Evolutionary conservation across 257 asterid species (phyloP), one percentile per base, ranked within the genome.

Genomic region (Penstemon davidsonii): DNA sequence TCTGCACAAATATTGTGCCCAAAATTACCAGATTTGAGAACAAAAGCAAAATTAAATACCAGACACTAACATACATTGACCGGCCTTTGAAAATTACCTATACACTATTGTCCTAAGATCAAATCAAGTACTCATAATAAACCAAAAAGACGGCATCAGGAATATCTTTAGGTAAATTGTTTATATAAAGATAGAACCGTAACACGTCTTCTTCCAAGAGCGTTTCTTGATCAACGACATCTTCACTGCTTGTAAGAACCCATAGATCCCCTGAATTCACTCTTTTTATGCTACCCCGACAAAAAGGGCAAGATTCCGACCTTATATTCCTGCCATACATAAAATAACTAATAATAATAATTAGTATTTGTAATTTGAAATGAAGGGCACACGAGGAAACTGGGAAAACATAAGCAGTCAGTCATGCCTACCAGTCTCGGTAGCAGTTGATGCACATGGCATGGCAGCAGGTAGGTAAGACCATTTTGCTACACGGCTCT

Each of bases 391-490:
- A 25, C 33, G 33, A 25, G 33, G 33, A 25, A 25, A 25, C 33
- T 25, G 2, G 33, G 33, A 25, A 25, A 25, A 25, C 33, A 25
- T 25, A 25, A 25, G 33, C 1, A 25, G 33, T 2, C 33, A 61
- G 53, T 44, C 15, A 45, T 4, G 52, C 3, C 3, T 62, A 78
- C 89, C 85, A 84, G 25, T 84, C 81, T 33, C 76, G 84, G 39
- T 84, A 84, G 71, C 89, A 84, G 62, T 78, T 82, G 73, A 82
- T 77, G 62, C 87, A 84, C 87, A 84, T 81, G 8, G 85, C 83
- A 18, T 84, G 95, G 43, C 90, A 87, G 68, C 95, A 87, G 62
- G 74, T 84, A 1, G 92, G 92, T 68, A 84, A 38, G 54, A 87
- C 95, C 73, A 87, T 81, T 80, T 82, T 83, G 13, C 88, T 78